These are phyloP conservation scores for Sarcodon sp. DNA, from an alignment of 768 basidiomycete species.

Conservation along the genomic window DNA sequence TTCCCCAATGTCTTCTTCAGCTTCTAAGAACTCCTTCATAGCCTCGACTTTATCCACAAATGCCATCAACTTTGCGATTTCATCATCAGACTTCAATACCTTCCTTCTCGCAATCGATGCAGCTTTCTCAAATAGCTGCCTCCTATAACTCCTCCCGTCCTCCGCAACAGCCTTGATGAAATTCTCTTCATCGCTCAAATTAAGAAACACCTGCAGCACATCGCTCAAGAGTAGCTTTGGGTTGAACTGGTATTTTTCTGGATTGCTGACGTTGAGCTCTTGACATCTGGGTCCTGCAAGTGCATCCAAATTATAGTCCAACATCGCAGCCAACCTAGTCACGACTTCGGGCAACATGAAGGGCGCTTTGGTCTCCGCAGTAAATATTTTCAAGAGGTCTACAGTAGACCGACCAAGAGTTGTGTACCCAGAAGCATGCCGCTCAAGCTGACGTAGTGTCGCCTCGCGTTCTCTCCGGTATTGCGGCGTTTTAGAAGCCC, in stretches of 20 bases:
- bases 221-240: slow-evolving; percentile 75
- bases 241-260: slow-evolving; percentile 82
- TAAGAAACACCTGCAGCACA: slow-evolving; percentile 82
- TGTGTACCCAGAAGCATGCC: slow-evolving; percentile 76
- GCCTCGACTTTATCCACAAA: slow-evolving; percentile 82
- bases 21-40: slow-evolving; percentile 65
- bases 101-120: slow-evolving; percentile 49
- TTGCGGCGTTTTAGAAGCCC: slow-evolving; percentile 51
- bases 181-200: slow-evolving; percentile 65
- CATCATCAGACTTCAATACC: slow-evolving; percentile 60
- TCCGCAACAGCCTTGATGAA: slow-evolving; percentile 82
- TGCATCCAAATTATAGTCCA: slow-evolving; percentile 86
- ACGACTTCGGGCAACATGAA: slow-evolving; percentile 98
- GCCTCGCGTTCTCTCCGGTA: slow-evolving; percentile 79
- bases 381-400: slow-evolving; percentile 84
- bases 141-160: slow-evolving; percentile 89
- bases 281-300: slow-evolving; percentile 84
- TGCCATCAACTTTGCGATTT: slow-evolving; percentile 53
- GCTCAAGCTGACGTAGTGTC: slow-evolving; percentile 68
- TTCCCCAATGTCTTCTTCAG: slow-evolving; percentile 86
- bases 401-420: slow-evolving; percentile 82
- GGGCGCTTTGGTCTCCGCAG: slow-evolving; percentile 80
- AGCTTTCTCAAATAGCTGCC: slow-evolving; percentile 72
- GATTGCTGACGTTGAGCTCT: slow-evolving; percentile 74
- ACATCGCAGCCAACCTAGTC: slow-evolving; percentile 88